Percentiles rank a stretch among this genome's conserved stretches.
phyloP scores from a whole-genome alignment of 768 basidiomycete genomes.

The Amanita pseudoporphyria region DNA sequence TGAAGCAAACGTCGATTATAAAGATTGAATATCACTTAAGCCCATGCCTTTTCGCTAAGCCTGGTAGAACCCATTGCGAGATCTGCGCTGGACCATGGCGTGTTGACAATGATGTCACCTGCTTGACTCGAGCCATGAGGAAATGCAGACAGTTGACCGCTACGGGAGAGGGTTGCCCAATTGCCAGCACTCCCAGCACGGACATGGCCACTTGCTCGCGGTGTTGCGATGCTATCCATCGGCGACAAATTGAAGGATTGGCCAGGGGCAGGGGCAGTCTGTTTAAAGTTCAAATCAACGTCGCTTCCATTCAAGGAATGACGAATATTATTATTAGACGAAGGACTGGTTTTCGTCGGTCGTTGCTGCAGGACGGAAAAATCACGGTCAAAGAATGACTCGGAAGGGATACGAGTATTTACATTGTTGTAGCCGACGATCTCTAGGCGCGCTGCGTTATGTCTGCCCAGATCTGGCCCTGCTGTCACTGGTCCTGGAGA shows the following conservation, averaged over 20 bases:
- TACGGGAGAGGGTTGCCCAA: slow-evolving; percentile 58
- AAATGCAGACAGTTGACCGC: slow-evolving; percentile 42
- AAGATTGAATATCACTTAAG: slow-evolving; percentile 21
- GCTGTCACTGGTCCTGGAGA: slow-evolving; percentile 79
- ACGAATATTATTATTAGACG: slow-evolving; percentile 38
- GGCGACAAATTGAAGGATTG: slow-evolving; percentile 35
- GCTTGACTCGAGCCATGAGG: slow-evolving; percentile 49
- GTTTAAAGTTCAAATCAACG: slow-evolving; percentile 45
- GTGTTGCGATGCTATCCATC: slow-evolving; percentile 23
- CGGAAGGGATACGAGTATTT: slow-evolving; percentile 13
- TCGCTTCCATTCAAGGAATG: slow-evolving; percentile 76
- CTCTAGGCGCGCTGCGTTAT: slow-evolving; percentile 59
- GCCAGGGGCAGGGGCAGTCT: slow-evolving; percentile 43
- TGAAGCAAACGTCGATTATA: background rate
- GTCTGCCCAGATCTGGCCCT: slow-evolving; percentile 76
- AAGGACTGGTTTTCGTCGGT: slow-evolving; percentile 25
- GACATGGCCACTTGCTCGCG: slow-evolving; percentile 57
- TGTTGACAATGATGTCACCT: slow-evolving; percentile 44
- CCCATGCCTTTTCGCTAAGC: slow-evolving; percentile 54
- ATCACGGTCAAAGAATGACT: background rate
- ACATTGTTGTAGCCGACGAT: slow-evolving; percentile 71
- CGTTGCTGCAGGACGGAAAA: slow-evolving; percentile 1
- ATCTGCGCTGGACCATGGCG: slow-evolving; percentile 52
- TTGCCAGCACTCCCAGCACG: slow-evolving; percentile 77
- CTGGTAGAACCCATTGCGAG: slow-evolving; percentile 39